phyloP scores from a whole-genome alignment of 139 green algal species.

The Tetraselmis striata region DNA sequence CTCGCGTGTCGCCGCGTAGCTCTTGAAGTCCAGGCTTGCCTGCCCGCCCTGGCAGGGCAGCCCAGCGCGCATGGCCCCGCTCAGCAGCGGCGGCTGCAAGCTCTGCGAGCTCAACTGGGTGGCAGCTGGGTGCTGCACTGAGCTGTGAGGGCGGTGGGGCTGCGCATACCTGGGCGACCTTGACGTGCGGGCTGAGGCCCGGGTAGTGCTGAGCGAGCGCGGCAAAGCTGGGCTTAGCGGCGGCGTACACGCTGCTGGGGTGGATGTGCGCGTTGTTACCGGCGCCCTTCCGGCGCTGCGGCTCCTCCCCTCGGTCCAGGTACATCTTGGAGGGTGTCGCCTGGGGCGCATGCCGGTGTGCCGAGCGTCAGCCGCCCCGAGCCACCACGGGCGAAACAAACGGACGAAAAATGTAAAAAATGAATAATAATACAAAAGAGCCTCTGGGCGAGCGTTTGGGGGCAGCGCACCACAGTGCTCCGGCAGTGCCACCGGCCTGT shows the following conservation, averaged over 20 bases:
- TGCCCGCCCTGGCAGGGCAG: constrained; percentile 35
- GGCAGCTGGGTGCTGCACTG: background rate
- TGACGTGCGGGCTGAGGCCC: constrained; percentile 37
- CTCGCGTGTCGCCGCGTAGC: constrained; percentile 60
- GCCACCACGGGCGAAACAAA: background rate
- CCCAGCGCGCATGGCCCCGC: background rate
- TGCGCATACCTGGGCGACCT: background rate
- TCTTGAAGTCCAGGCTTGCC: constrained; percentile 50
- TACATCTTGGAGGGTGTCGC: too few species aligned
- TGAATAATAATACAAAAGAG: background rate
- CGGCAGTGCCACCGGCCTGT: background rate
- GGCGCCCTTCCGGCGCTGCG: background rate
- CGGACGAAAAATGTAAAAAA: background rate
- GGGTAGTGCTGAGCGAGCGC: constrained; percentile 50
- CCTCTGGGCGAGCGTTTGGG: background rate
- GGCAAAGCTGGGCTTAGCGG: constrained; percentile 69
- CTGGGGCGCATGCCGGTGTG: too few species aligned
- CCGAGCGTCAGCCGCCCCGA: background rate
- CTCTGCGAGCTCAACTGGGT: background rate
- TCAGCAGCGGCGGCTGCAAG: background rate
- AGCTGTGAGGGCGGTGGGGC: background rate
- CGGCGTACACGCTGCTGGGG: constrained; percentile 55
- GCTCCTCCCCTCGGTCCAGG: background rate
- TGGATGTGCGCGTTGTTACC: constrained; percentile 48
- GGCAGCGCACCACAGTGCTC: background rate